A percentile compares a stretch with the other conserved stretches of the same genome.
These are phyloP conservation scores for Rauvolfia tetraphylla DNA, from an alignment of 257 asterid genomes.

Conservation along the genomic window DNA sequence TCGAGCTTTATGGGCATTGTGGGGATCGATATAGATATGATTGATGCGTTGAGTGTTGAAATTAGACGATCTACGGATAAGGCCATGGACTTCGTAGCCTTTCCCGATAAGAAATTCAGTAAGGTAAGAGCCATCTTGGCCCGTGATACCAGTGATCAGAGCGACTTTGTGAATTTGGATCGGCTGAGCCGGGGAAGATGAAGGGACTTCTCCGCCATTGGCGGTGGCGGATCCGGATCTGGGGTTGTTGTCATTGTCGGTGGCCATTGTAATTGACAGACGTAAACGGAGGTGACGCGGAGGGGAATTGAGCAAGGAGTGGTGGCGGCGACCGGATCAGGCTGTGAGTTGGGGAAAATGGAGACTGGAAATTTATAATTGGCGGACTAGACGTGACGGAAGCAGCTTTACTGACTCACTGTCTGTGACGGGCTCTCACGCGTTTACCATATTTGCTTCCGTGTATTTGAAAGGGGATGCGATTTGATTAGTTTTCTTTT, in stretches of 20 bases:
- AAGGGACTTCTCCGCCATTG: slow-evolving; percentile 26
- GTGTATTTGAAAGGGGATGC: too few relatives aligned
- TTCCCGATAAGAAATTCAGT: slow-evolving; percentile 77
- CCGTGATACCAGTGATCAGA: slow-evolving; percentile 94
- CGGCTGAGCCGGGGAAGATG: background rate
- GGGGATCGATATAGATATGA: slow-evolving; percentile 97
- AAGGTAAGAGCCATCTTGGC: slow-evolving; percentile 96
- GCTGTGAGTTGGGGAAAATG: background rate
- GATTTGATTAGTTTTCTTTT: too few relatives aligned
- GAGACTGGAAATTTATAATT: background rate
- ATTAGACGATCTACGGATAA: slow-evolving; percentile 91
- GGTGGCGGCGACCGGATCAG: background rate
- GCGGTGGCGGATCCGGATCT: slow-evolving; percentile 32
- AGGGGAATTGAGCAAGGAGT: background rate
- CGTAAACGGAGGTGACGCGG: background rate
- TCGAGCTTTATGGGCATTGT: slow-evolving; percentile 72
- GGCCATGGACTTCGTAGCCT: slow-evolving; percentile 92
- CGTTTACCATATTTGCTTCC: background rate
- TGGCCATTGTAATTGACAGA: slow-evolving; percentile 23
- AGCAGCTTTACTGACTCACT: background rate
- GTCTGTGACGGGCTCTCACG: too few relatives aligned
- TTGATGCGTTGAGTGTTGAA: slow-evolving; percentile 97
- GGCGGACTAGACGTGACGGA: background rate
- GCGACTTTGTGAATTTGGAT: slow-evolving; percentile 49
- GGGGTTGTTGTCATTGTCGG: slow-evolving; percentile 34